A percentile compares a stretch with the other conserved stretches of the same genome.
Evolutionary conservation across 2,329 filamentous ascomycete species (phyloP).

Genomic region (Lachnellula cervina): DNA sequence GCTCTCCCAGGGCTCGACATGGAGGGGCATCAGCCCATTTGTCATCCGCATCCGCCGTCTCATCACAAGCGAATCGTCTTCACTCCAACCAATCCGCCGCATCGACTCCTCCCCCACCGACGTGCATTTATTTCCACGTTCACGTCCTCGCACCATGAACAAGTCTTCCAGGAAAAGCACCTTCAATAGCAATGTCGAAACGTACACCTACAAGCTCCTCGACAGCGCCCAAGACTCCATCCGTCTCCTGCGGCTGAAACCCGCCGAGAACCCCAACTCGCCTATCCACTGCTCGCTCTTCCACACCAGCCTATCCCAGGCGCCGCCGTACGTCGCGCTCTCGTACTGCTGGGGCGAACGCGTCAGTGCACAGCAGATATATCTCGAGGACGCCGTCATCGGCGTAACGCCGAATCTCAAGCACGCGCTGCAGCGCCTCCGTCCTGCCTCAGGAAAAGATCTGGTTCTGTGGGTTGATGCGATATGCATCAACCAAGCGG

Average conservation of each 20-base stretch:
- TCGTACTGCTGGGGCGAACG: constrained; percentile 24
- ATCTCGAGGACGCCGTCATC: constrained; percentile 10
- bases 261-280: constrained; percentile 2
- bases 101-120: too few species aligned
- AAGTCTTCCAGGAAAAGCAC: neutral
- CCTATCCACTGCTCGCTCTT: constrained; percentile 15
- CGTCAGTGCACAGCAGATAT: constrained; percentile 3
- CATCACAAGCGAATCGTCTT: too few species aligned
- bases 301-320: constrained; percentile 14
- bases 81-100: too few species aligned
- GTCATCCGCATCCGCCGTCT: too few species aligned
- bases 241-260: constrained; percentile 12
- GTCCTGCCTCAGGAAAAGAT: constrained; percentile 7
- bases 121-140: too few species aligned
- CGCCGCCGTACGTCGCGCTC: constrained; percentile 23
- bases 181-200: neutral
- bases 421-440: constrained; percentile 19
- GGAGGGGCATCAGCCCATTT: too few species aligned
- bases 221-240: constrained; percentile 8
- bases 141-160: neutral
- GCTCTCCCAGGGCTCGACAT: too few species aligned
- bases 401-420: constrained; percentile 18
- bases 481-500: constrained; percentile 24
- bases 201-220: constrained; percentile 15
- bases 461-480: constrained; percentile 25